phyloP scores from a whole-genome alignment of 2,329 filamentous ascomycete genomes.

The Periglandula ipomoeae region DNA sequence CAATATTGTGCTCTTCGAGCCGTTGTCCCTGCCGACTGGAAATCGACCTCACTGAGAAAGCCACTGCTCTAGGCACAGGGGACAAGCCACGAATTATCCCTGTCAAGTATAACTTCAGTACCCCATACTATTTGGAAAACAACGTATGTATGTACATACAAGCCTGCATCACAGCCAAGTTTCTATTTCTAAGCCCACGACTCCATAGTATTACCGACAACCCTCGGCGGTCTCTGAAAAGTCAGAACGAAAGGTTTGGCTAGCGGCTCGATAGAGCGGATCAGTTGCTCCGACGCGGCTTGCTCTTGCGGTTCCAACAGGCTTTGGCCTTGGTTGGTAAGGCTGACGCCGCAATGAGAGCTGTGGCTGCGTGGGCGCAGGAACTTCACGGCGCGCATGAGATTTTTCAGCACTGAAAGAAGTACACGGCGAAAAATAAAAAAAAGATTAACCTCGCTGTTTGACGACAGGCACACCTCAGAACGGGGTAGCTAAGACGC shows the following conservation, averaged over 20 bases:
- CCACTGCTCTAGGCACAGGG: neutral
- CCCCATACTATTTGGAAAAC: neutral
- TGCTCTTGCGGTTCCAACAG: no score
- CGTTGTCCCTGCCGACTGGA: neutral
- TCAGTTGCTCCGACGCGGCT: neutral
- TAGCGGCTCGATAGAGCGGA: neutral
- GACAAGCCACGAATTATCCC: neutral
- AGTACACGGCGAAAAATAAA: no score
- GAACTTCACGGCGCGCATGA: no score
- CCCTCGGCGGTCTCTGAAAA: neutral
- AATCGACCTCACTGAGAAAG: neutral
- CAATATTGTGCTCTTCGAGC: neutral
- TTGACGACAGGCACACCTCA: no score
- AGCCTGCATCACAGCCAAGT: neutral
- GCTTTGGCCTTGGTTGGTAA: neutral
- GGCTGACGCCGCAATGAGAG: neutral
- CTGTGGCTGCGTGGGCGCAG: neutral
- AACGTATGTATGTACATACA: no score
- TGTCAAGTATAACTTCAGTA: neutral
- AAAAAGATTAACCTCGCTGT: no score
- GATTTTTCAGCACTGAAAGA: no score
- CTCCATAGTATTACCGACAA: neutral
- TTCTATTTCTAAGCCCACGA: neutral
- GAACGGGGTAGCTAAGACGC: no score
- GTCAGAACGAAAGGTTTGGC: neutral